Evolutionary conservation across 2,329 filamentous ascomycete species (phyloP).

Genomic region (Aspergillus amoenus): DNA sequence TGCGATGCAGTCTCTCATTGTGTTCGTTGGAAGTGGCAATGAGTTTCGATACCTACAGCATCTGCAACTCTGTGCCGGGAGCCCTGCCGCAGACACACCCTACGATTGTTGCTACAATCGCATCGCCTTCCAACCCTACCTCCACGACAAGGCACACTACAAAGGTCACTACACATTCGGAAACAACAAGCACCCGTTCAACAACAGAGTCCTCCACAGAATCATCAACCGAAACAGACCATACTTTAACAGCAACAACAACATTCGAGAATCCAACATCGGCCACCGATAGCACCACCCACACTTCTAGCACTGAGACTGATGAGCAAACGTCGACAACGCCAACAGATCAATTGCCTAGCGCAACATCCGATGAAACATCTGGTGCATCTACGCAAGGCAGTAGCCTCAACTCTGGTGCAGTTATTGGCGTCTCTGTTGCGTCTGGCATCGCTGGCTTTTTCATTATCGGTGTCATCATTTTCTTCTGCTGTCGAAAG

Average conservation of each 20-base stretch:
- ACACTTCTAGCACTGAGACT: slow-evolving; percentile 2
- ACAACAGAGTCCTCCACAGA: neutral
- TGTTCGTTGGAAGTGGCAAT: slow-evolving; percentile 52
- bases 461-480: slow-evolving; percentile 33
- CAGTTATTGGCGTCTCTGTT: slow-evolving; percentile 39
- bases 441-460: slow-evolving; percentile 35
- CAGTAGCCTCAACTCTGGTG: slow-evolving; percentile 27
- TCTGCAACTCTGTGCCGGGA: slow-evolving; percentile 53
- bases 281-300: slow-evolving; percentile 5
- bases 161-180: slow-evolving; percentile 6
- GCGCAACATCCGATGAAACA: slow-evolving; percentile 9
- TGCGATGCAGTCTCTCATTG: slow-evolving; percentile 63
- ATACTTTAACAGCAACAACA: slow-evolving; percentile 12
- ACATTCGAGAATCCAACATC: slow-evolving; percentile 20
- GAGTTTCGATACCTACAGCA: slow-evolving; percentile 49
- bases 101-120: slow-evolving; percentile 37
- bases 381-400: slow-evolving; percentile 7
- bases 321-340: slow-evolving; percentile 7
- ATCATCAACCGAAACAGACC: neutral
- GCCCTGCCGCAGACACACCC: slow-evolving; percentile 35
- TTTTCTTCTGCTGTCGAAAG: slow-evolving; percentile 33
- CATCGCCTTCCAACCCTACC: slow-evolving; percentile 14
- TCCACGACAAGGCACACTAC: slow-evolving; percentile 3
- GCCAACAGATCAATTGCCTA: slow-evolving; percentile 6
- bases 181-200: neutral